Evolutionary conservation across 1,284 basidiomycete species (phyloP), one percentile per base, ranked within the genome.

Genomic region (Tylopilus sp.): DNA sequence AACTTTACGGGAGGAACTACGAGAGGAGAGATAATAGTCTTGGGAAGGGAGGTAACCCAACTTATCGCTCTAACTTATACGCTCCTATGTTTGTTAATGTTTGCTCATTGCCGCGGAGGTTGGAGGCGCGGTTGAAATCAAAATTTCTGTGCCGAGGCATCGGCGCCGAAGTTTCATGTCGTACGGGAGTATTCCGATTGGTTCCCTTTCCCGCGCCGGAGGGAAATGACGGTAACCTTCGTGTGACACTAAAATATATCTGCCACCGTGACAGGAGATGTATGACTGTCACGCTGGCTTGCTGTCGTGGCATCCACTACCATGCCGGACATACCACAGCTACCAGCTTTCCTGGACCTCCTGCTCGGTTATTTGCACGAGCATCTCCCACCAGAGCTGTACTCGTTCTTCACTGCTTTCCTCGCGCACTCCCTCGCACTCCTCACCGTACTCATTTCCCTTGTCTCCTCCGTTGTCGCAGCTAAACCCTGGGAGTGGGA

Each of bases 401-500:
- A 78, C 63, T 71, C 73, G 15, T 63, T 82, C 36, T 55, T 81
- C 49, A 61, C 78, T 48, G 71, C 71, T n/a, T 60, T 80, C 42
- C 60, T 83, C 37, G 77, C 81, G 1, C 74, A 85, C 60, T 56
- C 69, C 3, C 65, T 86, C 29, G 71, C 78, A 4, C 66, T 85
- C 42, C 43, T 75, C 55, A 71, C 74, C n/a, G 73, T 81, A 5
- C 50, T 81, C 24, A 62, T 75, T 58, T 69, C 71, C 10, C 70
- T 87, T 39, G 54, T 77, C 45, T 58, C 67, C 24, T 68, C 78
- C 9, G 61, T 86, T 10, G 50, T 78, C 6, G 70, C 75, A 28
- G 75, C 75, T 52, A 71, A 73, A 52, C 79, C 80, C 36, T 71
- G 73, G 53, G 71, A 78, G 56, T 86, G 83, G 83, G 77, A 85